Evolutionary conservation across 257 asterid species (phyloP).

Genomic region (Nicotiana noctiflora): DNA sequence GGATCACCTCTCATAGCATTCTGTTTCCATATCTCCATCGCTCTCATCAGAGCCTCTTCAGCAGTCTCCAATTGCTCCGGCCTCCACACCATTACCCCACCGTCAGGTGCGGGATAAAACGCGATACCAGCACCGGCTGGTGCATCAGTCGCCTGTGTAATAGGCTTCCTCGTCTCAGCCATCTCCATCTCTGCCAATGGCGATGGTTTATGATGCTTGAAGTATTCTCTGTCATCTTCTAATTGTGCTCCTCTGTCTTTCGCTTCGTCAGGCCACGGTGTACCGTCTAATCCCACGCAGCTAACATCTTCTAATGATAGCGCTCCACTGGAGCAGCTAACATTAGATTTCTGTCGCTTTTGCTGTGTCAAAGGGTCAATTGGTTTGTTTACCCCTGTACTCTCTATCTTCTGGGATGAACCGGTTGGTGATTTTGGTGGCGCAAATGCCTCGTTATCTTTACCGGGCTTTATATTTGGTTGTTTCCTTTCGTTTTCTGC

Average conservation of each 20-base stretch:
- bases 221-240: conserved; percentile 45
- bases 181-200: conserved; percentile 64
- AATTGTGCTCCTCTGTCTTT: conserved; percentile 17
- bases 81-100: conserved; percentile 36
- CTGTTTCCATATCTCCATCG: conserved; percentile 43
- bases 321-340: not conserved
- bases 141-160: conserved; percentile 49
- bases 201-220: conserved; percentile 56
- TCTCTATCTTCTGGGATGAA: conserved; percentile 35
- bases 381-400: conserved; percentile 36
- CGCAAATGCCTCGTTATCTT: conserved; percentile 24
- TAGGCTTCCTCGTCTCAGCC: conserved; percentile 62
- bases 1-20: conserved; percentile 75
- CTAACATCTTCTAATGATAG: conserved; percentile 9
- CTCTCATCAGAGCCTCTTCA: conserved; percentile 63
- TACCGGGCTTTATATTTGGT: conserved; percentile 13
- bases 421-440: conserved; percentile 31
- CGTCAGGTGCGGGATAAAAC: conserved; percentile 15
- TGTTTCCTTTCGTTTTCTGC: conserved; percentile 18
- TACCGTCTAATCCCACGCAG: conserved; percentile 48
- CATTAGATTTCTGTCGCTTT: conserved; percentile 24
- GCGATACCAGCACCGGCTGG: conserved; percentile 7
- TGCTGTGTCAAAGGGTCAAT: conserved; percentile 45
- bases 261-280: conserved; percentile 54
- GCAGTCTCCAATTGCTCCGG: conserved; percentile 82